Evolutionary conservation across 1,284 basidiomycete species (phyloP), one percentile per base, ranked within the genome.

Genomic region (Neotropicomus parvogracilis): DNA sequence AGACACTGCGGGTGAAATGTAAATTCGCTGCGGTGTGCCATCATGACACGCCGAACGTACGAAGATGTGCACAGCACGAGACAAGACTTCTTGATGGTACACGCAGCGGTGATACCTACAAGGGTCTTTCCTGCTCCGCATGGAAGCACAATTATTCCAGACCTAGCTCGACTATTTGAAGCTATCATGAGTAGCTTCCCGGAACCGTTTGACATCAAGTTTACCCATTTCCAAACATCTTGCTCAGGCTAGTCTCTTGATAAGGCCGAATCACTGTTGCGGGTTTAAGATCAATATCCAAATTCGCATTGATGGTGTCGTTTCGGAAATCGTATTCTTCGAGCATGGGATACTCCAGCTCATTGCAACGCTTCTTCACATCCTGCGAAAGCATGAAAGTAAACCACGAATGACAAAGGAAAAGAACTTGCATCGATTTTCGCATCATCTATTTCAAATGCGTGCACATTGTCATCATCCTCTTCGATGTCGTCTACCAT

Each of bases 81-180:
- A 62, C 93, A 95, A 27, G 93, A 97, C 75, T 99, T 99, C 74
- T 97, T 97, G 73, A 99, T 97, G 16, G 97, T 99, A 64, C 95
- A 98, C 11, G 97, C 97, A 4, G 97, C 97, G 0, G 97, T 99
- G 62, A 99, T 98, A 14, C 97, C 97, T 6, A 99, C 97, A 4
- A 99, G 80, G 10, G 97, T 99, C 75, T 99, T 99, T 40, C 97
- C 97, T 27, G 97, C 97, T 52, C 97, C 97, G 65, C 97, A 99
- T 33, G 97, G 97, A 27, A 99, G 75, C 4, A 99, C 97, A 55
- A 99, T 99, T 59, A 99, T 99, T 4, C 97, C 97, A 40, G 95
- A 98, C 49, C 95, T 82, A 38, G 95, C 95, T 64, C 95, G 93
- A 42, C 94, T 93, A 52, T 52, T 48, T 47, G 21, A 44, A 50